Percentiles rank a stretch among this genome's conserved stretches.
Conservation (phyloP, 768 basidiomycete species). For the Tricholomella constricta region DNA sequence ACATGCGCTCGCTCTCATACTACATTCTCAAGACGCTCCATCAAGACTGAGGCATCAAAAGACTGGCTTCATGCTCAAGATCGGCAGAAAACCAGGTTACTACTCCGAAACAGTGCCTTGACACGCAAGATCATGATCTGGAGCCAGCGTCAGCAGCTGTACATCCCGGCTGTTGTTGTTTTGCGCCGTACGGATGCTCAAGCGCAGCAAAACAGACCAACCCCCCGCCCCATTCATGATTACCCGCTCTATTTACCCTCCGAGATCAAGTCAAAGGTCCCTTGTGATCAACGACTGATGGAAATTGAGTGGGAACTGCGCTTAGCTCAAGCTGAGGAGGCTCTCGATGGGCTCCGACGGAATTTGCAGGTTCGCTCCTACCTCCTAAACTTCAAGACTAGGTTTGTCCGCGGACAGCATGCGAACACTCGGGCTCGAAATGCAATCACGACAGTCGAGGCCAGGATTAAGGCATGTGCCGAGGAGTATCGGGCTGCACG, state of each 20-base stretch:
- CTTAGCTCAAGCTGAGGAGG: constrained; percentile 9
- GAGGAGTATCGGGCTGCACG: constrained; percentile 8
- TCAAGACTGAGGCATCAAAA: background rate
- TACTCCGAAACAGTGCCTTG: constrained; percentile 8
- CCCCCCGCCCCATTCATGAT: background rate
- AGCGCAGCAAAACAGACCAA: background rate
- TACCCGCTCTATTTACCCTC: constrained; percentile 5
- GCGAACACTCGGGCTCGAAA: constrained; percentile 5
- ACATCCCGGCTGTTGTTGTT: constrained; percentile 8
- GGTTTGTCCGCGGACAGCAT: constrained; percentile 10
- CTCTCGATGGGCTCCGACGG: constrained; percentile 7
- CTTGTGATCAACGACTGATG: background rate
- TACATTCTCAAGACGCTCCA: background rate
- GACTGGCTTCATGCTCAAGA: constrained; percentile 8
- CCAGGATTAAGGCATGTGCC: background rate
- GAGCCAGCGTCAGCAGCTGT: constrained; percentile 12
- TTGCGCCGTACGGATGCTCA: background rate
- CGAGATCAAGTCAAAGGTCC: background rate
- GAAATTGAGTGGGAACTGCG: constrained; percentile 11
- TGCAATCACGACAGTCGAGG: background rate
- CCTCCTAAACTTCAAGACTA: constrained; percentile 13
- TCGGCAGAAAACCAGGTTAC: constrained; percentile 8
- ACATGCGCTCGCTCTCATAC: no score
- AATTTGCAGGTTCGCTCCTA: constrained; percentile 10
- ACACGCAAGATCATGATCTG: constrained; percentile 12